phyloP scores from a whole-genome alignment of 805 yeast species.

The Metschnikowia similis region DNA sequence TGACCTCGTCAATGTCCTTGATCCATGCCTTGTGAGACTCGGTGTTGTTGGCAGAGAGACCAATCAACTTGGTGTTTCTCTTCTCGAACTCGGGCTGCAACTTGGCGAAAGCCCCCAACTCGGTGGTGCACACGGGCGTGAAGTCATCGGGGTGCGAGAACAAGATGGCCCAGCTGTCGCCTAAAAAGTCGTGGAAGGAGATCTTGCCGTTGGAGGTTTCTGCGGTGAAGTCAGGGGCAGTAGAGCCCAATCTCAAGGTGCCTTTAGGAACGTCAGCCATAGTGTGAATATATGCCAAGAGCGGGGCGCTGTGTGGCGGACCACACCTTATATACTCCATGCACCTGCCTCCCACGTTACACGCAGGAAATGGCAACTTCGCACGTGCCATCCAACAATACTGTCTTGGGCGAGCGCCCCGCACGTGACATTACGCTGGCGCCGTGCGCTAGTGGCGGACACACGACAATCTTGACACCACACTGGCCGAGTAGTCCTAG shows the following conservation, averaged over 20 bases:
- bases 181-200: slow-evolving; percentile 83
- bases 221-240: slow-evolving; percentile 86
- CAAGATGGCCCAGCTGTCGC: slow-evolving; percentile 81
- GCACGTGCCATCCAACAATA: slow-evolving; percentile 18
- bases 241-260: slow-evolving; percentile 66
- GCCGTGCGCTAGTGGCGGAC: not conserved
- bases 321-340: not conserved
- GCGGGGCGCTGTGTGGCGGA: not conserved
- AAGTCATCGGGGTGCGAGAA: slow-evolving; percentile 96
- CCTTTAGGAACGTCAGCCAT: slow-evolving; percentile 16
- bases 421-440: not conserved
- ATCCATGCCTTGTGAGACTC: slow-evolving; percentile 83
- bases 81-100: slow-evolving; percentile 83
- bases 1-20: slow-evolving; percentile 83
- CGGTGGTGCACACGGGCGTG: slow-evolving; percentile 96
- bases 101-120: slow-evolving; percentile 88
- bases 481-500: not conserved
- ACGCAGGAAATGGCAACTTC: slow-evolving; percentile 15
- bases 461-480: not conserved
- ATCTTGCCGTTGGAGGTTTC: slow-evolving; percentile 78
- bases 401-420: not conserved
- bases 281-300: not conserved
- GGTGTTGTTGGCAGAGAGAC: slow-evolving; percentile 80
- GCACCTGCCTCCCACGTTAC: not conserved
- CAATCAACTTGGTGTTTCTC: slow-evolving; percentile 84